Percentiles rank a stretch among this genome's conserved stretches.
phyloP scores from a whole-genome alignment of 1,284 basidiomycete genomes.

The Rhodotorula sp. region DNA sequence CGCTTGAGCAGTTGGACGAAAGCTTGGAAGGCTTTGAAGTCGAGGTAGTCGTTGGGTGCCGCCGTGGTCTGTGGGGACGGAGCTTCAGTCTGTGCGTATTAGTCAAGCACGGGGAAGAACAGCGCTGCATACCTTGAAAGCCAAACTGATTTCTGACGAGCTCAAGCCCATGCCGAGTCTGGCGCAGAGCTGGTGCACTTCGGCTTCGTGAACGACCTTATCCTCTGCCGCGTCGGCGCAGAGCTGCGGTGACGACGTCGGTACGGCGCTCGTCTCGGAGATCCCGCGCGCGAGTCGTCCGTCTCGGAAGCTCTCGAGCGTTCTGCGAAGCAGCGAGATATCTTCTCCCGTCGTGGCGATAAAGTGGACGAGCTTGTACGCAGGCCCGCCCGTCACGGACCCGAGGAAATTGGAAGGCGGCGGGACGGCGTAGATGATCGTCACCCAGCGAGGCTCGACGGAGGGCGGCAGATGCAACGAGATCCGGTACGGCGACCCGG shows the following conservation, averaged over 20 bases:
- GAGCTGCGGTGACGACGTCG: slow-evolving; percentile 43
- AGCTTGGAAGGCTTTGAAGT: slow-evolving; percentile 77
- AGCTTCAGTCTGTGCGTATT: no score
- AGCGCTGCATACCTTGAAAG: slow-evolving; percentile 56
- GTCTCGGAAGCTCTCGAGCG: slow-evolving; percentile 52
- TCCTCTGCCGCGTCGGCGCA: background rate
- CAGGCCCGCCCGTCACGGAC: slow-evolving; percentile 71
- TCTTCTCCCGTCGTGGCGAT: slow-evolving; percentile 71
- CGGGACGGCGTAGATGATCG: slow-evolving; percentile 53
- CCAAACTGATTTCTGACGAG: slow-evolving; percentile 26
- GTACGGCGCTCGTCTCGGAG: slow-evolving; percentile 49
- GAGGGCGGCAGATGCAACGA: slow-evolving; percentile 61
- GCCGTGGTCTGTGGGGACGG: slow-evolving; percentile 64
- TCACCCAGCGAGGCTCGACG: slow-evolving; percentile 54
- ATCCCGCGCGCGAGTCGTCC: slow-evolving; percentile 43
- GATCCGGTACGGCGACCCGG: slow-evolving; percentile 74
- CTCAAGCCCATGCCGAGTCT: slow-evolving; percentile 36
- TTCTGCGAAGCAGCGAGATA: slow-evolving; percentile 58
- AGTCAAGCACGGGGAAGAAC: no score
- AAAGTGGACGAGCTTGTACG: slow-evolving; percentile 89
- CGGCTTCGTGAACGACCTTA: slow-evolving; percentile 30
- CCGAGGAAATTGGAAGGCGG: slow-evolving; percentile 54
- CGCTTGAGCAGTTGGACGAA: slow-evolving; percentile 84
- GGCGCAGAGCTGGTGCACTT: slow-evolving; percentile 29
- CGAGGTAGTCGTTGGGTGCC: slow-evolving; percentile 64